These are phyloP conservation scores for Populus tremula DNA, from an alignment of 345 rosid genomes.

Conservation along the genomic window DNA sequence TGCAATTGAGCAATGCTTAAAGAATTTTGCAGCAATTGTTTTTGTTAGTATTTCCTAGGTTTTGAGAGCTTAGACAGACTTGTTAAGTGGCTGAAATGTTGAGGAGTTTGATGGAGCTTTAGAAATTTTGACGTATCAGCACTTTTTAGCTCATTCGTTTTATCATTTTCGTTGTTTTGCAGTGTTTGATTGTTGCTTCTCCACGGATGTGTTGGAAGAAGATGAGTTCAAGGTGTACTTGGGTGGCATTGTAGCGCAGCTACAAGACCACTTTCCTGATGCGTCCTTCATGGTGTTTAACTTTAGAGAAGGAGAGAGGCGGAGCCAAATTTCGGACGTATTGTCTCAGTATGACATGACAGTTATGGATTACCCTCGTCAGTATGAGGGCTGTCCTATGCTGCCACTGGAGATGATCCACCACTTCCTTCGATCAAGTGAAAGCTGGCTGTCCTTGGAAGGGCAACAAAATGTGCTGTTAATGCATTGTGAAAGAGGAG, in stretches of 20 bases:
- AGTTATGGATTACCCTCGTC: slow-evolving; percentile 97
- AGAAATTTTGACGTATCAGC: too few species aligned
- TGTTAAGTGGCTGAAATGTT: too few species aligned
- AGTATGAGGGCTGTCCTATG: slow-evolving; percentile 79
- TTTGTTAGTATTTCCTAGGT: background rate
- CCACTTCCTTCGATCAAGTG: slow-evolving; percentile 86
- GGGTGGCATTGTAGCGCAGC: slow-evolving; percentile 92
- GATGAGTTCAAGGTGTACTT: slow-evolving; percentile 90
- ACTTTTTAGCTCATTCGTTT: too few species aligned
- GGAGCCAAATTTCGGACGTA: slow-evolving; percentile 81
- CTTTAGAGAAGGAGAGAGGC: slow-evolving; percentile 90
- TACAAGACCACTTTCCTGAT: slow-evolving; percentile 89
- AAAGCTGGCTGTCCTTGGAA: slow-evolving; percentile 89
- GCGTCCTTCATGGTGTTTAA: slow-evolving; percentile 98
- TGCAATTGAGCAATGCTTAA: background rate
- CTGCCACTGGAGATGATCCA: slow-evolving; percentile 93
- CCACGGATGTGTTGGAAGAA: slow-evolving; percentile 85
- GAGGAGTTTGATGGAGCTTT: too few species aligned
- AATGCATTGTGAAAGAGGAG: slow-evolving; percentile 96
- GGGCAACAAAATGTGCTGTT: slow-evolving; percentile 91
- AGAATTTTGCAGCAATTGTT: background rate
- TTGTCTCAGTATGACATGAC: slow-evolving; percentile 92
- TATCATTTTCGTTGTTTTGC: slow-evolving; percentile 22
- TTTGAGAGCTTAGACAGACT: background rate
- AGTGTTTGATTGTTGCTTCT: slow-evolving; percentile 99